Evolutionary conservation across 2,329 filamentous ascomycete genomes (phyloP), one percentile per base, ranked within the genome.

Genomic region (Trichoderma hamatum): DNA sequence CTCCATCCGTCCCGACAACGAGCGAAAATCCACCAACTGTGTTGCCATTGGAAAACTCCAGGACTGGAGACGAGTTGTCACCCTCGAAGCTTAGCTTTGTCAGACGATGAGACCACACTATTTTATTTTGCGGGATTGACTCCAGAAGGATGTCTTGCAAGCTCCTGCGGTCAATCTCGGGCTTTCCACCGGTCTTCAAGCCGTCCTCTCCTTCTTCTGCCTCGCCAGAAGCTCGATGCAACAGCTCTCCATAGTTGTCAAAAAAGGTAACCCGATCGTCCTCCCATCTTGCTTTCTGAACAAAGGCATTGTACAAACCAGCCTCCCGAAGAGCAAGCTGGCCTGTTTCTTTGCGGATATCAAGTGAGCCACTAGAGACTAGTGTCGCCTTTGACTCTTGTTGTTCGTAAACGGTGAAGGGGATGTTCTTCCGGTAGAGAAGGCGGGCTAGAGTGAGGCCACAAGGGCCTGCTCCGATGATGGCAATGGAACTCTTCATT

Each of bases 231-330:
- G 56, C 56, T 60, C 34, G 34, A 60, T 60, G 56, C 36, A 60
- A 43, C 56, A 60, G 24, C 34, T 60, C 56, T 60, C 56, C 56
- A 60, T 60, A 13, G 34, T 24, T 28, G 16, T 60, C 56, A 60
- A 60, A 46, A 60, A 60, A 60, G 36, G 34, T 60, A 60, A 60
- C 56, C 24, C 56, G 56, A 60, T 60, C 56, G 56, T 60, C 56
- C 56, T 60, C 56, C 56, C 56, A 60, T 60, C 56, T 60, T 30
- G 56, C 56, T 43, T 60, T 60, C 34, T 43, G 56, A 60, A 24
- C 56, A 60, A 60, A 60, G 34, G 24, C 36, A 60, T 60, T 21
- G 56, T 60, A 60, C 36, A 60, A 43, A 43, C 34, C 36, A 60
- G 56, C 56, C 56, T 60, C 36, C 56, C 24, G 56, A 60, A 60